These are phyloP conservation scores for Mycena alexandri DNA, from an alignment of 768 basidiomycete genomes.

Conservation along the genomic window DNA sequence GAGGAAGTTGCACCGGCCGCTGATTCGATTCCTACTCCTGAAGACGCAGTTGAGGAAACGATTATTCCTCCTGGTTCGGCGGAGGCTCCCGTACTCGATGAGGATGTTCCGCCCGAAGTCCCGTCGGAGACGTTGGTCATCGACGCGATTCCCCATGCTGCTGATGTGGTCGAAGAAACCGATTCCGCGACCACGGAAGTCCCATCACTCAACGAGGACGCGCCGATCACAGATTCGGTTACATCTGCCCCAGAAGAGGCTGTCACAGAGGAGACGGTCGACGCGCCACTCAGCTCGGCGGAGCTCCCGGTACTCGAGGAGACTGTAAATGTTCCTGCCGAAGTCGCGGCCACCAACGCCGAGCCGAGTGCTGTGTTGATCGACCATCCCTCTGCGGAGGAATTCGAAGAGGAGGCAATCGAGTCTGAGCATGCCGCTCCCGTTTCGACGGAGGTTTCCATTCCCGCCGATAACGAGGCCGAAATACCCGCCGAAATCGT, in stretches of 20 bases:
- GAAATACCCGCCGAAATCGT: too few relatives aligned
- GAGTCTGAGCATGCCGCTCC: too few relatives aligned
- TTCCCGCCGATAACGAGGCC: neutral
- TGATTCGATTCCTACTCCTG: too few relatives aligned
- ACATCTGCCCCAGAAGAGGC: neutral
- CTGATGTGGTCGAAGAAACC: neutral
- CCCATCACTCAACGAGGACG: neutral
- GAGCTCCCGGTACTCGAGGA: neutral
- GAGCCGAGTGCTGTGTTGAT: neutral
- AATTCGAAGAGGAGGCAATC: neutral
- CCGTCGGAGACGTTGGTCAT: too few relatives aligned
- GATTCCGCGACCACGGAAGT: too few relatives aligned
- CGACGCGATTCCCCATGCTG: too few relatives aligned
- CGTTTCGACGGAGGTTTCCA: neutral
- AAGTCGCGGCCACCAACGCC: neutral
- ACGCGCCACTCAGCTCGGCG: neutral
- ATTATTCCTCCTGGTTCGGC: too few relatives aligned
- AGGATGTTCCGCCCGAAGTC: too few relatives aligned
- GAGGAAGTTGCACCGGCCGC: too few relatives aligned
- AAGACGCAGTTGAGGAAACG: too few relatives aligned
- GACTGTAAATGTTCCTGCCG: too few relatives aligned
- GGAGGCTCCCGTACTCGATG: too few relatives aligned
- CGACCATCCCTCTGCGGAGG: neutral
- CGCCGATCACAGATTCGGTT: neutral
- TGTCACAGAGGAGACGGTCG: neutral